Evolutionary conservation across 2,329 filamentous ascomycete species (phyloP).

Genomic region (Botryotinia narcissicola): DNA sequence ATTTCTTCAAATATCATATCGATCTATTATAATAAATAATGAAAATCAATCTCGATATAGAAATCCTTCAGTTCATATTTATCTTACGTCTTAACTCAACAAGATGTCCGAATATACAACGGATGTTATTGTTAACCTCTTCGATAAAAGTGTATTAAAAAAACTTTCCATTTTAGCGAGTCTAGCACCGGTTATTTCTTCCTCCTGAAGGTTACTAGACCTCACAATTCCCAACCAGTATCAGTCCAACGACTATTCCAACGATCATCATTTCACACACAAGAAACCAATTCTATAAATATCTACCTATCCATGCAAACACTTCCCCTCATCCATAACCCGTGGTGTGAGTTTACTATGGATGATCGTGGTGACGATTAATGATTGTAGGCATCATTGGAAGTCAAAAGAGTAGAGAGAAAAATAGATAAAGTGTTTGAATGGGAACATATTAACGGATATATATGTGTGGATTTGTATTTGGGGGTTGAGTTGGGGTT

Average conservation of each 20-base stretch:
- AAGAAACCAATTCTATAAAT: not conserved
- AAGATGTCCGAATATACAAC: rapidly evolving
- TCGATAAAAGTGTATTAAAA: not conserved
- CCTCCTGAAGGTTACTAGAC: not conserved
- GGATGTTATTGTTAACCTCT: too few species aligned
- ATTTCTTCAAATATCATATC: too few species aligned
- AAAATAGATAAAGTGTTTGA: not conserved
- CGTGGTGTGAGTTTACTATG: not conserved
- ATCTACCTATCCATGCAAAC: not conserved
- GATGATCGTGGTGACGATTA: not conserved
- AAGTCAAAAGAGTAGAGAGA: not conserved
- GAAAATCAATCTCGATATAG: too few species aligned
- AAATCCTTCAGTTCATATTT: too few species aligned
- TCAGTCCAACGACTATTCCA: not conserved
- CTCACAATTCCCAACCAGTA: not conserved
- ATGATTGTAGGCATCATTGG: not conserved
- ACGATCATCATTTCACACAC: not conserved
- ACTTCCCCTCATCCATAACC: not conserved
- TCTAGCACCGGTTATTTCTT: not conserved
- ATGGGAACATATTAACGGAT: too few species aligned
- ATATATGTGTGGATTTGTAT: too few species aligned
- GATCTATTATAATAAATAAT: too few species aligned
- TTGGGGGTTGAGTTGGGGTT: too few species aligned
- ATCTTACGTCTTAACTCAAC: rapidly evolving
- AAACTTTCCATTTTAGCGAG: not conserved